A percentile compares a stretch with the other conserved stretches of the same genome.
Conservation (phyloP, 345 rosid genomes). For the Populus alba region DNA sequence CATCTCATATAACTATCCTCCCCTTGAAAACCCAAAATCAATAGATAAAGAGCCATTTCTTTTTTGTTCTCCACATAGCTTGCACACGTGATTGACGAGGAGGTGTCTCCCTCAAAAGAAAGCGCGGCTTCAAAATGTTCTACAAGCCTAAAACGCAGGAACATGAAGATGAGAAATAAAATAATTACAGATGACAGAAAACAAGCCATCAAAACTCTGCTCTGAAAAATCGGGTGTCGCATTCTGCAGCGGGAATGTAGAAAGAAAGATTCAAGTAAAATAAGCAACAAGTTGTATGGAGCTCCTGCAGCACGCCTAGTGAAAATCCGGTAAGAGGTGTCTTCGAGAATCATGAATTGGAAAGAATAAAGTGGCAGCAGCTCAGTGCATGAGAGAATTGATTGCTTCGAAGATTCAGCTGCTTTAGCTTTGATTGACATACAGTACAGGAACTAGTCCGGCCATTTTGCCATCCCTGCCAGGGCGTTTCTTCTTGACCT, state of each 20-base stretch:
- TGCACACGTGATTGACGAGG: no score
- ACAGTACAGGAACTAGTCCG: slow-evolving; percentile 94
- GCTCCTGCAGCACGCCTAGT: not conserved
- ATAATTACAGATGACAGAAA: not conserved
- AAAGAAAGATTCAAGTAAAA: not conserved
- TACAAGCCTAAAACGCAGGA: not conserved
- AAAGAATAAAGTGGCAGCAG: not conserved
- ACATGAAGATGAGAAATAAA: not conserved
- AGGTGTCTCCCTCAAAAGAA: no score
- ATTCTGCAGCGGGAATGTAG: not conserved
- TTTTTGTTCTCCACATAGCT: no score
- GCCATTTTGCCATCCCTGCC: slow-evolving; percentile 98
- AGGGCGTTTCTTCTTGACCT: slow-evolving; percentile 98
- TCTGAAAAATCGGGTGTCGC: not conserved
- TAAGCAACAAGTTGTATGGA: not conserved
- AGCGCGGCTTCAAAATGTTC: no score
- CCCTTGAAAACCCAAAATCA: no score
- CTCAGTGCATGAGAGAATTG: not conserved
- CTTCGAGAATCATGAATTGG: not conserved
- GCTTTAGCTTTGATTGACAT: slow-evolving; percentile 63
- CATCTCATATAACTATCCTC: no score
- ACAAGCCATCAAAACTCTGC: not conserved
- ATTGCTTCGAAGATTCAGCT: not conserved
- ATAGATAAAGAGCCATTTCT: no score
- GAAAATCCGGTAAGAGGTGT: not conserved